phyloP scores from a whole-genome alignment of 352 stramenopile genomes.

The Globisporangium iwayamae region DNA sequence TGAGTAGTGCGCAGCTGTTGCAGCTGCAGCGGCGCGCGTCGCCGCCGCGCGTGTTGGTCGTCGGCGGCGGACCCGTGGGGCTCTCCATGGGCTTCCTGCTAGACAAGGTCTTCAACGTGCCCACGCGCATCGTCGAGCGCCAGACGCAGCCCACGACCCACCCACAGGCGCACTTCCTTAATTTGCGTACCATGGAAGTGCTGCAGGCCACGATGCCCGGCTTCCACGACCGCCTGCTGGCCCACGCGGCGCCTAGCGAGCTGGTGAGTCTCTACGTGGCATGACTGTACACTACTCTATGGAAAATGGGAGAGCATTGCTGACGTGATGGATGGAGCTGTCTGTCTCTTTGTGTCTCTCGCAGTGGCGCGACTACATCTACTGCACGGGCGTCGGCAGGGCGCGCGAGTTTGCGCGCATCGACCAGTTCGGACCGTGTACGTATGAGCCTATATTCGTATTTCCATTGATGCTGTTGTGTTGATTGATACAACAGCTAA shows the following conservation, averaged over 20 bases:
- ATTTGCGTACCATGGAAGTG: slow-evolving; percentile 93
- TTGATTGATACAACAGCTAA: background rate
- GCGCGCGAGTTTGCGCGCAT: slow-evolving; percentile 67
- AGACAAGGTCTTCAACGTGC: too few relatives aligned
- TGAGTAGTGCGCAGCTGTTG: slow-evolving; percentile 4
- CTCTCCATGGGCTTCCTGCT: too few relatives aligned
- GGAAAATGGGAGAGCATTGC: background rate
- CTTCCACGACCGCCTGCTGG: slow-evolving; percentile 70
- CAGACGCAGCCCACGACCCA: slow-evolving; percentile 29
- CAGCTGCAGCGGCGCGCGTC: background rate
- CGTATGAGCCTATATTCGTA: slow-evolving; percentile 8
- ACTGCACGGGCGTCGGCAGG: slow-evolving; percentile 71
- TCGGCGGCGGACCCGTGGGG: too few relatives aligned
- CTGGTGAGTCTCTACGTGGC: slow-evolving; percentile 33
- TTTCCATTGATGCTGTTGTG: background rate
- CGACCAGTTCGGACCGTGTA: slow-evolving; percentile 76
- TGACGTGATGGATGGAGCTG: background rate
- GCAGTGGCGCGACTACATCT: slow-evolving; percentile 85
- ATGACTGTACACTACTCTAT: background rate
- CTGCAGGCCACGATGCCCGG: slow-evolving; percentile 66
- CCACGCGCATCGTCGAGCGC: too few relatives aligned
- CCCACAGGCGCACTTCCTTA: slow-evolving; percentile 95
- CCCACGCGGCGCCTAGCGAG: slow-evolving; percentile 52
- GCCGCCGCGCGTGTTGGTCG: slow-evolving; percentile 33
- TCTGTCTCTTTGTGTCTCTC: background rate